Evolutionary conservation across 805 yeast genomes (phyloP), one percentile per base, ranked within the genome.

Genomic region (Candida suzukii): DNA sequence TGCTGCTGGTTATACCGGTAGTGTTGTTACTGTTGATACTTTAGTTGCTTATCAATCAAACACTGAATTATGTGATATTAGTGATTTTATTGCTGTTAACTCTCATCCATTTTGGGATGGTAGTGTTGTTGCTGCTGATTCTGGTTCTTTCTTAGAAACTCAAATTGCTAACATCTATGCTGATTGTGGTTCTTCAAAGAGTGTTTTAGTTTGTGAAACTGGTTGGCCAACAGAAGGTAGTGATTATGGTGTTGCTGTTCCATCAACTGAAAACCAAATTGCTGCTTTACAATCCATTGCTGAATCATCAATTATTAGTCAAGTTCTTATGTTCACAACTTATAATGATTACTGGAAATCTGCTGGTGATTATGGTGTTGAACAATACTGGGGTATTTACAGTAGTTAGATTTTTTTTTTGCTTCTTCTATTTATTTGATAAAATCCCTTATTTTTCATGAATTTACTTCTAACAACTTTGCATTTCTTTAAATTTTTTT

Each of bases 161-260:
- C 81, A 78, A 51, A 73, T 78, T 36, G 47, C 63, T 4, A 54
- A 61, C 47, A 63, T 79, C 43, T 61, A 68, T 49, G 46, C 57
- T 33, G 60, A 56, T 18, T 79, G 84, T 56, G 75, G 76, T 42
- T 63, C 64, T 45, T 46, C 52, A 26, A 77, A 78, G 58, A 49
- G 55, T 17, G 74, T 77, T 31, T 59, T 78, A 46, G 68, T 79
- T 47, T 68, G 78, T 42, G 87, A 80, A 63, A 72, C 83, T 39
- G 87, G 87, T 33, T 80, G 87, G 87, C 87, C 86, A 52, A 71
- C 82, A 14, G 53, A 67, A 51, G 86, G 87, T 54, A 58, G 66
- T 47, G 52, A 71, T 43, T 73, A 67, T 50, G 80, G 80, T 43
- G 46, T 48, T 37, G 77, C 80, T 49, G 78, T 78, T 28, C 84